Percentiles rank a stretch among this genome's conserved stretches.
phyloP scores from a whole-genome alignment of 805 yeast genomes.

The Wickerhamiella dianesei region DNA sequence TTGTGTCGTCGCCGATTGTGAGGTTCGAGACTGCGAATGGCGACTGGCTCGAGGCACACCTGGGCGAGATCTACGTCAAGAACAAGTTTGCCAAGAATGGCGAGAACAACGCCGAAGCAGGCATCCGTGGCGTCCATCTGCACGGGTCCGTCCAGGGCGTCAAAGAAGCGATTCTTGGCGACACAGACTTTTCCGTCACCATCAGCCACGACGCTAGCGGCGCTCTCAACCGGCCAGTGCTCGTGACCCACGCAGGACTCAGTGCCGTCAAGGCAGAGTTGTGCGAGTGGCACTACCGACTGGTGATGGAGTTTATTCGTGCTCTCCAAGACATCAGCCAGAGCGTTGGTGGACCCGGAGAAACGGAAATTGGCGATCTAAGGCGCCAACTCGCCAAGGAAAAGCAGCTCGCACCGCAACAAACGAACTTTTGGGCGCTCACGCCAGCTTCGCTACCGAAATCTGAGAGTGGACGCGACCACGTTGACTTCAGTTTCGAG shows the following conservation, averaged over 20 bases:
- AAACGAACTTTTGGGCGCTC: conserved; percentile 12
- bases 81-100: conserved; percentile 36
- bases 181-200: conserved; percentile 10
- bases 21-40: conserved; percentile 49
- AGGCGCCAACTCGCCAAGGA: conserved; percentile 13
- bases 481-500: conserved; percentile 11
- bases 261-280: conserved; percentile 50
- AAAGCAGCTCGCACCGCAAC: conserved; percentile 13
- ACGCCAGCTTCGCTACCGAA: not conserved
- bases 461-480: not conserved
- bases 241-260: conserved; percentile 41
- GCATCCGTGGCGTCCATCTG: conserved; percentile 60
- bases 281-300: conserved; percentile 60
- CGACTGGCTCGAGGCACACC: conserved; percentile 53
- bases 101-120: conserved; percentile 44
- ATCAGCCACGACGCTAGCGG: conserved; percentile 6
- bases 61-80: conserved; percentile 68
- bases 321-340: conserved; percentile 44
- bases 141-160: conserved; percentile 40
- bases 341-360: conserved; percentile 36
- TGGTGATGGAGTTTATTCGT: conserved; percentile 41
- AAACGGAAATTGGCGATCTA: conserved; percentile 29
- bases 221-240: conserved; percentile 32
- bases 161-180: conserved; percentile 32
- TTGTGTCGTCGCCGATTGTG: conserved; percentile 68